Percentiles rank a stretch among this genome's conserved stretches.
These are phyloP conservation scores for Xanthoceras sorbifolium DNA, from an alignment of 345 rosid genomes.

Conservation along the genomic window DNA sequence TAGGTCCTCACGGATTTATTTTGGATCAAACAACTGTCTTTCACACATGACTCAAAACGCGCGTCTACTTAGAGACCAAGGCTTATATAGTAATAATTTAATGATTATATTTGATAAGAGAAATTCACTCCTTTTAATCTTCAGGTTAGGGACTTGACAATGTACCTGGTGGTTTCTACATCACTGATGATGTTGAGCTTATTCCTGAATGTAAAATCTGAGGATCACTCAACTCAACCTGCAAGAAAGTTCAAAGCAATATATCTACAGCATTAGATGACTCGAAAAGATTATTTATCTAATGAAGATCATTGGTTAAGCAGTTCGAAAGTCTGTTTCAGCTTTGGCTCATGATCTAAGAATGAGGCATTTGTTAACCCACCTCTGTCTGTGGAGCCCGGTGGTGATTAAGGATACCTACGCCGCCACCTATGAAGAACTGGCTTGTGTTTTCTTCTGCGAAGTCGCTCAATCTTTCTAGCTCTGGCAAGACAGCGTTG, in stretches of 20 bases:
- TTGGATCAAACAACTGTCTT: background rate
- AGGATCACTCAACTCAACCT: slow-evolving; percentile 40
- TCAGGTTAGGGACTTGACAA: too few relatives aligned
- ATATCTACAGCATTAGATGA: background rate
- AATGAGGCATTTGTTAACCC: slow-evolving; percentile 23
- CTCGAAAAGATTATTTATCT: slow-evolving; percentile 1
- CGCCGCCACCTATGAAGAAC: slow-evolving; percentile 26
- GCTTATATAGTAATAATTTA: too few relatives aligned
- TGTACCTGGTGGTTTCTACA: background rate
- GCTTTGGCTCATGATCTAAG: background rate
- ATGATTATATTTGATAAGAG: background rate
- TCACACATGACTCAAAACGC: too few relatives aligned
- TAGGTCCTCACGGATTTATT: too few relatives aligned
- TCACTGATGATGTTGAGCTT: background rate
- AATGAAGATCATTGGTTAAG: too few relatives aligned
- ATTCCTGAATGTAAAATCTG: slow-evolving; percentile 11
- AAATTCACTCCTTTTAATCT: too few relatives aligned
- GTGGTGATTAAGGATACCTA: slow-evolving; percentile 35
- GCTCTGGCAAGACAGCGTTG: slow-evolving; percentile 64
- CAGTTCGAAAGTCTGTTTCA: background rate
- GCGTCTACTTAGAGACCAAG: background rate
- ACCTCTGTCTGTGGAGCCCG: slow-evolving; percentile 38
- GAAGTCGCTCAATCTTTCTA: slow-evolving; percentile 53
- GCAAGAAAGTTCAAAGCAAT: slow-evolving; percentile 12
- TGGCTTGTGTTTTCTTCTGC: slow-evolving; percentile 52